phyloP scores from a whole-genome alignment of 2,329 filamentous ascomycete species.

The Ophiostoma himal-ulmi region DNA sequence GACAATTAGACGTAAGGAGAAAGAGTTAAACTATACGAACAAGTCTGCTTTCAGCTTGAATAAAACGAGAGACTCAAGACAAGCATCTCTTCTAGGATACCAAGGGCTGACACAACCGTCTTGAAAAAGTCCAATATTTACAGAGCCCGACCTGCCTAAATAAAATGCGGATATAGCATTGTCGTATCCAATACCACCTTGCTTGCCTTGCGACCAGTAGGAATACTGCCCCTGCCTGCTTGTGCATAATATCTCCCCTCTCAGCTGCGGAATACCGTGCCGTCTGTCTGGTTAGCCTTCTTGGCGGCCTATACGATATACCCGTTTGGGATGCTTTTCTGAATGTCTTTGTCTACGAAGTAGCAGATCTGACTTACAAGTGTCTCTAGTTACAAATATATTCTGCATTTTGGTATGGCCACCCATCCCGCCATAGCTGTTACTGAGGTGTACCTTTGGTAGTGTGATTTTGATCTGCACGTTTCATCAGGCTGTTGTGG shows the following conservation, averaged over 20 bases:
- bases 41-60: no score
- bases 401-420: not conserved
- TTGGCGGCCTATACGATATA: not conserved
- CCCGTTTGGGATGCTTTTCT: not conserved
- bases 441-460: no score
- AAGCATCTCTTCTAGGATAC: no score
- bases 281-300: not conserved
- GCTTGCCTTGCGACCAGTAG: slow-evolving; percentile 6
- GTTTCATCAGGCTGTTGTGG: not conserved
- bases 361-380: not conserved
- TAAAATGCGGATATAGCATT: not conserved
- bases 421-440: not conserved
- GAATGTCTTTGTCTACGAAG: not conserved
- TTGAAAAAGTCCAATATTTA: no score
- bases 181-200: slow-evolving; percentile 4
- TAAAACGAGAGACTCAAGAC: not conserved
- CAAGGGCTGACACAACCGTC: no score
- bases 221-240: not conserved
- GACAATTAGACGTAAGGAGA: no score
- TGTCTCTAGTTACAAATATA: not conserved
- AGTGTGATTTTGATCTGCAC: not conserved
- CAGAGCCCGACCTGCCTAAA: no score
- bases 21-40: no score
- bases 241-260: not conserved
- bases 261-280: not conserved